Evolutionary conservation across 2,329 filamentous ascomycete genomes (phyloP), one percentile per base, ranked within the genome.

Genomic region (Apiospora koreana): DNA sequence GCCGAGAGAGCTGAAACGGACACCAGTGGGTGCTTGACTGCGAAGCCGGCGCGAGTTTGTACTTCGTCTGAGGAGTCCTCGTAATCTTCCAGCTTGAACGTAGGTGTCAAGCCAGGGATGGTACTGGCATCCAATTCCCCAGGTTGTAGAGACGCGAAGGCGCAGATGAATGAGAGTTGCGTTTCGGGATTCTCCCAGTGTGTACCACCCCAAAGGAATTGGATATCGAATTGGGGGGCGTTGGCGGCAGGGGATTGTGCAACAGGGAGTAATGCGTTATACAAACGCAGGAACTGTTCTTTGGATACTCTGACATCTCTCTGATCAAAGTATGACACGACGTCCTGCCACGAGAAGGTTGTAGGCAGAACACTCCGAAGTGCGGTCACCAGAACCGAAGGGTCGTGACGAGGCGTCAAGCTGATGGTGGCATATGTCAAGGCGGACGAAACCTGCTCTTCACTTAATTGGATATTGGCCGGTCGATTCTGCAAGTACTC

Each of bases 141-240:
- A 0, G 92, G 87, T 16, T 88, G 89, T 70, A 95, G 87, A 4
- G 93, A 93, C 28, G 95, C 87, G 79, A 95, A 98, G 23, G 94
- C 94, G 73, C 92, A 92, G 69, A 98, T 89, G 79, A 98, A 98
- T n/a, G 95, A 97, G 45, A 99, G 84, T 74, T 98, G 95, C 0
- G 96, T 94, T 72, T 97, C 91, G 18, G 92, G 89, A 74, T 97
- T 89, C 72, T 92, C 90, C 95, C 97, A 99, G 72, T 89, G 85
- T 76, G 75, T 71, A 9, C 95, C 95, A 71, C 95, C 95, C 95
- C 96, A 98, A 28, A 99, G 85, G 48, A 87, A 88, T 79, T 98
- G 94, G 62, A 99, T 92, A 78, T 98, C 94, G 75, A 98, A 90
- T 35, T 84, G 68, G 8, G 73, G 84, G 21, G 87, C 83, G 65